Evolutionary conservation across 345 rosid species (phyloP), one percentile per base, ranked within the genome.

Genomic region (Citrus unshiu): DNA sequence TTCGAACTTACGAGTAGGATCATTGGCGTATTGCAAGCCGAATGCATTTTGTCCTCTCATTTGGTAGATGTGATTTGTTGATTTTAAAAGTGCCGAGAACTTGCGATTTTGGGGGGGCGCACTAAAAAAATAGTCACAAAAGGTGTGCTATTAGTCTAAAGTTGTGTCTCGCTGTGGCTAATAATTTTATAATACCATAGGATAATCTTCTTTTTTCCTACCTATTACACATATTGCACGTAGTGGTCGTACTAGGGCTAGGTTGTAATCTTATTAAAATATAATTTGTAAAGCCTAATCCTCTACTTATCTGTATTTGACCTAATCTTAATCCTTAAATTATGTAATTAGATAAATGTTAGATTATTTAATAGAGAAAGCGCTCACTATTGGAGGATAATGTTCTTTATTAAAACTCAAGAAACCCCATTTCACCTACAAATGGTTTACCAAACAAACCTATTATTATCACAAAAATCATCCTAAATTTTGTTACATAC

Each of bases 91-190:
- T 34, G 22, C 12, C 12, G 19, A 32, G 19, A 32, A 72, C 40
- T 13, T 72, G 9, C 30, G 16, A n/a, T 37, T 7, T 43, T 3
- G 4, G 14, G 19, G 19, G 59, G 34, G 29, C 51, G 25, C 7
- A 2, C 60, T 46, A 12, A 58, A 58, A 27, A 64, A 29, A 16
- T 5, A 10, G 77, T 75, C 70, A 65, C 6, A 32, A 51, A 64
- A 49, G 63, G 71, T 4, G 78, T 64, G 78, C 77, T 57, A 59
- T 51, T 30, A 64, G 63, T 34, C 51, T 66, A 51, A 66, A 76
- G 56, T 67, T 51, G 64, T 51, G 64, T 54, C 35, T 22, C 43
- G 40, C 40, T 25, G 19, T 18, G 29, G 57, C 10, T 9, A 62
- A 18, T 43, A 7, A 13, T 49, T 9, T 64, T 59, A 21, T 39